Conservation (phyloP, 805 yeast species). For the Ogataea ramenticola region DNA sequence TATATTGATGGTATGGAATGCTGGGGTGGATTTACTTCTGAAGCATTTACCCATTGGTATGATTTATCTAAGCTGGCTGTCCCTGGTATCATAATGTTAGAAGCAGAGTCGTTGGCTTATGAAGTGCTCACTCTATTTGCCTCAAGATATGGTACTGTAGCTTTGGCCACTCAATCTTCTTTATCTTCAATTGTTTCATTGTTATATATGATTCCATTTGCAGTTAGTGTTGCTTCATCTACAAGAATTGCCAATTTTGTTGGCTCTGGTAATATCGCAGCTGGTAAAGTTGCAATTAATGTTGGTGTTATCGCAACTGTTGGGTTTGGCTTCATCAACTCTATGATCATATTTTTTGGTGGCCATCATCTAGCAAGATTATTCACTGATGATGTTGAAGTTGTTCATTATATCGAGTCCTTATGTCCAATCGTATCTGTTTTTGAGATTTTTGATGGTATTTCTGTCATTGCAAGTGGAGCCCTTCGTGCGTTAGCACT, state of each 20-base stretch:
- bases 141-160: constrained; percentile 43
- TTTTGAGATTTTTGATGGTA: constrained; percentile 62
- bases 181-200: constrained; percentile 45
- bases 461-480: constrained; percentile 67
- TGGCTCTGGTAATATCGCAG: constrained; percentile 32
- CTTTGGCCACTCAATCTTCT: constrained; percentile 51
- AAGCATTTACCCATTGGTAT: constrained; percentile 28
- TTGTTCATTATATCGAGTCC: constrained; percentile 40
- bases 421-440: constrained; percentile 60
- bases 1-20: constrained; percentile 60
- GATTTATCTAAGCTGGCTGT: constrained; percentile 39
- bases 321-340: constrained; percentile 30
- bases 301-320: constrained; percentile 32
- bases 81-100: constrained; percentile 47
- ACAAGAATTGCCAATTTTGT: constrained; percentile 50
- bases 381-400: constrained; percentile 58
- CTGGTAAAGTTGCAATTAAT: constrained; percentile 32
- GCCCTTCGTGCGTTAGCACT: constrained; percentile 70
- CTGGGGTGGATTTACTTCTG: constrained; percentile 54
- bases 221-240: constrained; percentile 46
- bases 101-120: constrained; percentile 51
- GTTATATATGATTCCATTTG: constrained; percentile 50
- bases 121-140: constrained; percentile 50
- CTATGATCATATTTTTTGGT: constrained; percentile 37
- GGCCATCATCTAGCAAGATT: constrained; percentile 43